Conservation (phyloP, 805 yeast species). For the Lachancea quebecensis region DNA sequence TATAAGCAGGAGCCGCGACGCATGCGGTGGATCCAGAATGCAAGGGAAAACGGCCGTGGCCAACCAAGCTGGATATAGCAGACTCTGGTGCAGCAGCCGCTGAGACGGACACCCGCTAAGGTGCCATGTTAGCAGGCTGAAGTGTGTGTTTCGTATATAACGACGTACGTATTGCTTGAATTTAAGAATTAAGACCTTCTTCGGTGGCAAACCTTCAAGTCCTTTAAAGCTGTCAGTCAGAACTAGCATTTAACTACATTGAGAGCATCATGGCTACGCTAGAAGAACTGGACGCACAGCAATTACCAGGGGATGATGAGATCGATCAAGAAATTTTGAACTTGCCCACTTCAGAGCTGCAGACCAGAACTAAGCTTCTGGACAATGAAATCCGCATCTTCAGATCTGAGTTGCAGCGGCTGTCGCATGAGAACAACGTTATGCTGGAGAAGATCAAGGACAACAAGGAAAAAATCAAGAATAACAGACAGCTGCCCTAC, state of each 20-base stretch:
- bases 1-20: not conserved
- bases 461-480: conserved; percentile 90
- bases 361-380: conserved; percentile 76
- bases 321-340: conserved; percentile 76
- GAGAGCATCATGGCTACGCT: conserved; percentile 61
- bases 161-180: not conserved
- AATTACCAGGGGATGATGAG: conserved; percentile 42
- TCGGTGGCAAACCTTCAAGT: conserved; percentile 5
- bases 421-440: conserved; percentile 85
- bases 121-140: too few relatives aligned
- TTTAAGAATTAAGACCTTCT: not conserved
- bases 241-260: not conserved
- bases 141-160: too few relatives aligned
- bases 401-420: conserved; percentile 83
- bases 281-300: conserved; percentile 65
- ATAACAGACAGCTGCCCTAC: conserved; percentile 92
- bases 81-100: not conserved
- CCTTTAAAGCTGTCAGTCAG: too few relatives aligned
- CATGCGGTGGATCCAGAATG: not conserved
- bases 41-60: not conserved
- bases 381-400: conserved; percentile 95
- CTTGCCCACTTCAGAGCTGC: conserved; percentile 74
- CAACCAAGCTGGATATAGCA: not conserved
- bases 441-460: conserved; percentile 93
- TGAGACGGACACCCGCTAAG: not conserved